Evolutionary conservation across 2,329 filamentous ascomycete species (phyloP).

Genomic region (Whalleya microplaca): DNA sequence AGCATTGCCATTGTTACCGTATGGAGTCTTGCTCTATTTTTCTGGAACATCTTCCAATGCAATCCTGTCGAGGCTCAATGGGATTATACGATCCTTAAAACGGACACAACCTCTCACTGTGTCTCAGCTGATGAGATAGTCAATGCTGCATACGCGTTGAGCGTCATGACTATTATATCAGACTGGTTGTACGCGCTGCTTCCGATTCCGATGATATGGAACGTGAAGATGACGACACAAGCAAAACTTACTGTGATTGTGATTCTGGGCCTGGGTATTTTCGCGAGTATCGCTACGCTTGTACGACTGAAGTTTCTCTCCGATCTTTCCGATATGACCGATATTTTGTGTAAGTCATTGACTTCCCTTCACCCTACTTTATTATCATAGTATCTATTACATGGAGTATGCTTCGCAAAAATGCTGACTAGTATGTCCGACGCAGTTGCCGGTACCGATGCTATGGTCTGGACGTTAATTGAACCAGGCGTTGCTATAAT

Average conservation of each 20-base stretch:
- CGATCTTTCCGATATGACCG: slow-evolving; percentile 47
- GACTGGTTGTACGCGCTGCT: slow-evolving; percentile 60
- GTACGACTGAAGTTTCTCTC: slow-evolving; percentile 54
- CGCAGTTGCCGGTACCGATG: slow-evolving; percentile 52
- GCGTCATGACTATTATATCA: slow-evolving; percentile 55
- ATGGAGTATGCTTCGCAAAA: not conserved
- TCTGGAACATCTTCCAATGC: slow-evolving; percentile 57
- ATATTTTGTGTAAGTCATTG: slow-evolving; percentile 52
- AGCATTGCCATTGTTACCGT: slow-evolving; percentile 51
- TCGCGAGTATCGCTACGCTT: slow-evolving; percentile 59
- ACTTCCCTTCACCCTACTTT: not conserved
- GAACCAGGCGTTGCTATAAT: slow-evolving; percentile 60
- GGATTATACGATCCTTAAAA: slow-evolving; percentile 51
- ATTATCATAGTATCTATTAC: not conserved
- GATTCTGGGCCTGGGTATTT: slow-evolving; percentile 54
- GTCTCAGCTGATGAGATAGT: slow-evolving; percentile 49
- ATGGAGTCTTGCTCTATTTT: slow-evolving; percentile 52
- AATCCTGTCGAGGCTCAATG: slow-evolving; percentile 54
- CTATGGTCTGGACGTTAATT: slow-evolving; percentile 61
- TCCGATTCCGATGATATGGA: slow-evolving; percentile 59
- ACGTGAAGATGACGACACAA: slow-evolving; percentile 55
- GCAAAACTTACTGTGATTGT: slow-evolving; percentile 56
- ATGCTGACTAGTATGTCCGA: slow-evolving; percentile 9
- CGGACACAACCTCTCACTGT: slow-evolving; percentile 42
- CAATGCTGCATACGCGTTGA: slow-evolving; percentile 54